Evolutionary conservation across 192 early-diverging fungal genomes (phyloP).

Genomic region (Endogone sp.): DNA sequence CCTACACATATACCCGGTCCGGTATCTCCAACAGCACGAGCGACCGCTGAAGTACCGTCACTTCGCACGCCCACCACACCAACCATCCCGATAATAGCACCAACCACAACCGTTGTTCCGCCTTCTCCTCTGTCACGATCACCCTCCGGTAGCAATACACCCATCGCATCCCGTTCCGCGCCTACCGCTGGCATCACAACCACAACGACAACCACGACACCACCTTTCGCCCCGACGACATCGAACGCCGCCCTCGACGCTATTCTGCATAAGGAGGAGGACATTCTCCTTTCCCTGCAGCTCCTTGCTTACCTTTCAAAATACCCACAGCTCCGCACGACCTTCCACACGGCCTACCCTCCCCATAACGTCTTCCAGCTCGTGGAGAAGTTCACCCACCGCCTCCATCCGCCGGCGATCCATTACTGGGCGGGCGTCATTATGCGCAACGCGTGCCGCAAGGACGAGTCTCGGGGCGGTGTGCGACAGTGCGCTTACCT

Average conservation of each 20-base stretch:
- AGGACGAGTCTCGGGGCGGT: slow-evolving; percentile 65
- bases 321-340: slow-evolving; percentile 75
- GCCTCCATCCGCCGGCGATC: slow-evolving; percentile 60
- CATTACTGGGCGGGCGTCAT: slow-evolving; percentile 74
- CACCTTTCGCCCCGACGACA: too few relatives aligned
- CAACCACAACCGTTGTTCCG: too few relatives aligned
- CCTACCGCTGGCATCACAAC: too few relatives aligned
- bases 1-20: too few relatives aligned
- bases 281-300: slow-evolving; percentile 79
- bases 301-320: slow-evolving; percentile 88
- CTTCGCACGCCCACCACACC: too few relatives aligned
- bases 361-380: slow-evolving; percentile 70
- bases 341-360: slow-evolving; percentile 40
- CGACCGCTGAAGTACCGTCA: too few relatives aligned
- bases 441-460: slow-evolving; percentile 79
- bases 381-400: slow-evolving; percentile 70
- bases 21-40: too few relatives aligned
- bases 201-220: too few relatives aligned
- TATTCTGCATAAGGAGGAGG: slow-evolving; percentile 71
- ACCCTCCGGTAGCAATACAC: slow-evolving; percentile 12
- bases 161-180: slow-evolving; percentile 7
- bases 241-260: not conserved
- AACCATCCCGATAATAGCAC: too few relatives aligned
- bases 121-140: slow-evolving; percentile 11
- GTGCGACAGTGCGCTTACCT: slow-evolving; percentile 78